A percentile compares a stretch with the other conserved stretches of the same genome.
Conservation (phyloP, 1,284 basidiomycete genomes). For the Ceratobasidium theobromae region DNA sequence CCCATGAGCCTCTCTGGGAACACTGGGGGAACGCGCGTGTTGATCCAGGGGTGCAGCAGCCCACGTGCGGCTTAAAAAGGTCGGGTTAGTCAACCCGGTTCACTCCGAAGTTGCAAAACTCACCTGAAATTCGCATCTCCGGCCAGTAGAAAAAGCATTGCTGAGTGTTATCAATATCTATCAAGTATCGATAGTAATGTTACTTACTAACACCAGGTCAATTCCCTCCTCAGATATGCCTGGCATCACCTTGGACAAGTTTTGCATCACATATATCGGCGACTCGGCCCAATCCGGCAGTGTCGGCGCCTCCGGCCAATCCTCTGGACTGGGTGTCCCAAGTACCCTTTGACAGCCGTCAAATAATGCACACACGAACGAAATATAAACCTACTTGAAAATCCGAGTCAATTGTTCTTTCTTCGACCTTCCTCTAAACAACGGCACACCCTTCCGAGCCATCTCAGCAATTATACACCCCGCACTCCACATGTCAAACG, state of each 20-base stretch:
- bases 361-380: background rate
- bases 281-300: background rate
- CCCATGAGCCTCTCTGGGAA: slow-evolving; percentile 1
- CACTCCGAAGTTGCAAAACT: background rate
- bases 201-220: background rate
- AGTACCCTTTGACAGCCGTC: background rate
- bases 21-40: background rate
- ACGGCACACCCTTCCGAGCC: slow-evolving; percentile 37
- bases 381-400: background rate
- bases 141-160: slow-evolving; percentile 9
- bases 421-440: background rate
- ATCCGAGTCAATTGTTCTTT: background rate
- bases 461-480: slow-evolving; percentile 98
- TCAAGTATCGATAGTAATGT: background rate
- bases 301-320: background rate
- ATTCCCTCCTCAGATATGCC: background rate
- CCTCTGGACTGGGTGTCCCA: background rate
- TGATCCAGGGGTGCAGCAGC: slow-evolving; percentile 13
- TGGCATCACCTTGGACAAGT: background rate
- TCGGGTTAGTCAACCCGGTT: slow-evolving; percentile 1
- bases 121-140: slow-evolving; percentile 2
- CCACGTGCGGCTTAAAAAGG: background rate
- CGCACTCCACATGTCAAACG: slow-evolving; percentile 99
- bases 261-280: background rate
- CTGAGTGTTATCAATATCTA: background rate